Evolutionary conservation across 306 rosid species (phyloP).

Genomic region (Begonia peltatifolia): DNA sequence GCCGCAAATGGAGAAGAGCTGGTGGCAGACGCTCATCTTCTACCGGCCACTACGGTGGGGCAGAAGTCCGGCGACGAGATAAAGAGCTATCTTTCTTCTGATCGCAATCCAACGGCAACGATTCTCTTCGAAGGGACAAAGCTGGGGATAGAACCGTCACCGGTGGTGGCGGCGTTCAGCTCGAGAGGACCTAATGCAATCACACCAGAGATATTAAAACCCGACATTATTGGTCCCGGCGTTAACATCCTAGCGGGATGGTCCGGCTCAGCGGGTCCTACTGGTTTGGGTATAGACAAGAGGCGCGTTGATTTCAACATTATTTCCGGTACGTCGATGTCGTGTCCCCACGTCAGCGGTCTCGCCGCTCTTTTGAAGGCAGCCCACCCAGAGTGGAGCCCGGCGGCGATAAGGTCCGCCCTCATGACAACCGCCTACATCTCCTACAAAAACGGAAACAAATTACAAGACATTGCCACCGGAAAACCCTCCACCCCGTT

Average conservation of each 20-base stretch:
- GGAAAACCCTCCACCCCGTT: slow-evolving; percentile 27
- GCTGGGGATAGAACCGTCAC: slow-evolving; percentile 2
- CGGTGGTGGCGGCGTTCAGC: slow-evolving; percentile 1
- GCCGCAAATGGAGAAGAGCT: background rate
- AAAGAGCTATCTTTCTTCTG: background rate
- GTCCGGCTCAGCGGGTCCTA: background rate
- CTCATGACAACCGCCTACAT: slow-evolving; percentile 8
- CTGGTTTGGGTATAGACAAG: background rate
- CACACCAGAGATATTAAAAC: background rate
- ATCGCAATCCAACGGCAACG: background rate
- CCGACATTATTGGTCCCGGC: slow-evolving; percentile 13
- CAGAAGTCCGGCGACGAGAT: background rate
- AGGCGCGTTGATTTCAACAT: slow-evolving; percentile 5
- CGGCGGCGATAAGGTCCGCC: slow-evolving; percentile 9
- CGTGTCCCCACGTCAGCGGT: slow-evolving; percentile 8
- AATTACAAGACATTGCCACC: background rate
- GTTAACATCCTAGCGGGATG: slow-evolving; percentile 4
- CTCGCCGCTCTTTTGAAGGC: slow-evolving; percentile 2
- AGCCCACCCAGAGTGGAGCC: slow-evolving; percentile 7
- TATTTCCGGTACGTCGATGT: slow-evolving; percentile 8
- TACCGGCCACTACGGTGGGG: background rate
- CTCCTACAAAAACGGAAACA: slow-evolving; percentile 4
- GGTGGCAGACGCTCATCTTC: background rate
- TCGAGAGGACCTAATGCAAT: slow-evolving; percentile 8
- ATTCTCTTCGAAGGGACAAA: background rate